Conservation (phyloP, 1,284 basidiomycete species). For the Microbotryum saponariae region DNA sequence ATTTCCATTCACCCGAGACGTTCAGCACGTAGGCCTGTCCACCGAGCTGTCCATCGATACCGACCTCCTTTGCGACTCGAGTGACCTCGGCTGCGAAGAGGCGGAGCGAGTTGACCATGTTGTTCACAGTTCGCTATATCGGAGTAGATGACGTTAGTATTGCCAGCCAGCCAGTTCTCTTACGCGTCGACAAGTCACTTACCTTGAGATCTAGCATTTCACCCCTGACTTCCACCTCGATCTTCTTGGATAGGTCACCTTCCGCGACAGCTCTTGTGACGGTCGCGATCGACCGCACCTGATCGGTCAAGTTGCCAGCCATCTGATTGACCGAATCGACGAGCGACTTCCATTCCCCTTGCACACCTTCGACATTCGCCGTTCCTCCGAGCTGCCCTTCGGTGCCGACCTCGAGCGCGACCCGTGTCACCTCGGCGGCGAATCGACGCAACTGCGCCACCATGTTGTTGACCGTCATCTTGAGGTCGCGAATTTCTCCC, state of each 20-base stretch:
- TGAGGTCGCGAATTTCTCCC: constrained; percentile 93
- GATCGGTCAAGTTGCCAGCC: constrained; percentile 69
- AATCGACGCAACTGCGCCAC: constrained; percentile 76
- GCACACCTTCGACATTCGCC: constrained; percentile 45
- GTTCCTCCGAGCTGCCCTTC: constrained; percentile 46
- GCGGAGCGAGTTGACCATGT: constrained; percentile 92
- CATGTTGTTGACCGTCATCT: constrained; percentile 91
- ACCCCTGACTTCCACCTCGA: constrained; percentile 90
- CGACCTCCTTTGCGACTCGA: constrained; percentile 72
- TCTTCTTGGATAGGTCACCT: constrained; percentile 91
- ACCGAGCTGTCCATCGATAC: constrained; percentile 41
- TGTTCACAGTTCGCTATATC: constrained; percentile 36
- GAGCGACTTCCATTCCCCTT: constrained; percentile 43
- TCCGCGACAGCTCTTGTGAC: constrained; percentile 66
- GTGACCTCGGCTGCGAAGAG: constrained; percentile 95
- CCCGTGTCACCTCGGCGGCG: constrained; percentile 91
- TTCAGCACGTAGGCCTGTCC: constrained; percentile 39
- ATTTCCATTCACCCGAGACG: constrained; percentile 46
- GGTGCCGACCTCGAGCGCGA: constrained; percentile 51
- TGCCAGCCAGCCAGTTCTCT: not conserved
- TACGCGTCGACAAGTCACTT: not conserved
- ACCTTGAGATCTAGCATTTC: constrained; percentile 97
- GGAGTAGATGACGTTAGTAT: not conserved
- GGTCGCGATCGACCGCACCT: constrained; percentile 42
- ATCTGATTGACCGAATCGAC: constrained; percentile 42